Evolutionary conservation across 2,329 filamentous ascomycete species (phyloP), one percentile per base, ranked within the genome.

Genomic region (Clonostachys chloroleuca): DNA sequence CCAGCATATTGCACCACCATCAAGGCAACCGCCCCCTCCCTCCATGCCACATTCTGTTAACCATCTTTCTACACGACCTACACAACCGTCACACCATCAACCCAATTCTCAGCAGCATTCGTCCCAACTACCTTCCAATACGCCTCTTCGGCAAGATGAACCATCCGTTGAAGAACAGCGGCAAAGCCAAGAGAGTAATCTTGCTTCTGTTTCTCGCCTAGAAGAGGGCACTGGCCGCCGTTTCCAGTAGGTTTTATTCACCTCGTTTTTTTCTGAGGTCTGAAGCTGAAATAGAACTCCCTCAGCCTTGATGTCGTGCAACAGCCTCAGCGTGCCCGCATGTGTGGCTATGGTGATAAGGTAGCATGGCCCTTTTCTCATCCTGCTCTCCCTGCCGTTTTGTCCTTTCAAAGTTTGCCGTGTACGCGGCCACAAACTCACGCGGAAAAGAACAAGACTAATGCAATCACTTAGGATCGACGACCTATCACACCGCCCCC

Each of bases 331-430:
- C 84, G 94, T 58, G 94, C 94, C 54, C 88, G 94, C 51, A 97
- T 97, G 94, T 99, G 94, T 72, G 94, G 94, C 8, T 99, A 97
- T 70, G 94, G 94, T 52, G 94, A 99, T 73, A 99, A 97, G 80
- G 89, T 94, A 70, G 48, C 72, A 10, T 30, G 24, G 24, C 24
- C 24, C 24, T 30, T 30, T 30, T 10, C 9, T 30, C 24, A 30
- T 30, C 24, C 24, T 30, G 3, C 24, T 30, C 24, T 30, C 24
- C 7, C 24, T 30, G 6, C 24, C 24, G 3, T 10, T 30, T 30
- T 10, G 8, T 4, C 8, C 24, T 30, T 30, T 4, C 24, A 6
- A 30, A 8, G 24, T 30, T 30, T 30, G 24, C 7, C 24, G 24
- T 30, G 9, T 10, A 30, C 9, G 24, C 9, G 24, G 24, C 9